These are phyloP conservation scores for Prosopis cineraria DNA, from an alignment of 306 rosid species.

Conservation along the genomic window DNA sequence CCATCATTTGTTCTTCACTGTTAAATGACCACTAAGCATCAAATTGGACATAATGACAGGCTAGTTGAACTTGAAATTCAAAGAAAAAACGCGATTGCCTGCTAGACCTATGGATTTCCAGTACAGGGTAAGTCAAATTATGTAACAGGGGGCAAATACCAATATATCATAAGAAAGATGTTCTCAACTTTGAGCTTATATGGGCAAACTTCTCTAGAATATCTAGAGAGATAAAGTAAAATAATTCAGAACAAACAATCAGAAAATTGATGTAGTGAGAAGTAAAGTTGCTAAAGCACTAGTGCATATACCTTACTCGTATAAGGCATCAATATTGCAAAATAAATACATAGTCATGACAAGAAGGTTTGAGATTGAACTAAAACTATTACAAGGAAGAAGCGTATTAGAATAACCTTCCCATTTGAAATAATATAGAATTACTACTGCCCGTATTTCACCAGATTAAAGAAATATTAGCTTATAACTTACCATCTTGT, in stretches of 20 bases:
- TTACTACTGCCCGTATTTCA: not conserved
- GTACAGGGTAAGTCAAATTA: not conserved
- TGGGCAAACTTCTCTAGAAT: not conserved
- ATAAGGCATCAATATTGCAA: not conserved
- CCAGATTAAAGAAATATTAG: not conserved
- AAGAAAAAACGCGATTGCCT: not conserved
- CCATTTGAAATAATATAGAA: not conserved
- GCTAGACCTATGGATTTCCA: not conserved
- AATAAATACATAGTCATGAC: not conserved
- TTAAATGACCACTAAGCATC: not conserved
- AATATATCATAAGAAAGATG: not conserved
- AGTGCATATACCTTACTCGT: not conserved
- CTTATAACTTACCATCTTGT: constrained; percentile 60
- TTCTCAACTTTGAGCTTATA: not conserved
- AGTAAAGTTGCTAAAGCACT: not conserved
- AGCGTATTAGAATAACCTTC: constrained; percentile 6
- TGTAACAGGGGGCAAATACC: not conserved
- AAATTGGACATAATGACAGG: not conserved
- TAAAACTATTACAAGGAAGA: not conserved
- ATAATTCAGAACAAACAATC: not conserved
- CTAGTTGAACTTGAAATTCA: not conserved
- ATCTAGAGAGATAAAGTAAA: not conserved
- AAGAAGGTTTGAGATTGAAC: not conserved
- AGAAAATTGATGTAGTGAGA: not conserved
- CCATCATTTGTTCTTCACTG: not conserved